Base-by-base conservation (phyloP, 441 rosid genomes). In the Aleurites moluccanus region DNA sequence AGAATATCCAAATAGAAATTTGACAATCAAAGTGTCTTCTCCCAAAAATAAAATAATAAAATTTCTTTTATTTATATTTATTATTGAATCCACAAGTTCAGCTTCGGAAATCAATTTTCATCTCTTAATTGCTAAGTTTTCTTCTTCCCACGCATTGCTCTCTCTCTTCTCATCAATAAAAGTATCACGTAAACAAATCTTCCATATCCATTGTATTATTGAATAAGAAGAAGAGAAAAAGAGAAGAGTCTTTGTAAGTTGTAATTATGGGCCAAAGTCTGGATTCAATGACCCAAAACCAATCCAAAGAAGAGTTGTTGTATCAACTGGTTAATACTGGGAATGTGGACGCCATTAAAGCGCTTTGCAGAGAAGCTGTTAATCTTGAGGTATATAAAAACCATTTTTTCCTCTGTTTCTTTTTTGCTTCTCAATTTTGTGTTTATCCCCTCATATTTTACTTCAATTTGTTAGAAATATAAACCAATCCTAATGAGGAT, bases 291-390 rank as follows among this genome's bases (percentile, higher is more conserved):
- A 75, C 80, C 42, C 87, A 77, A 69, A 79, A 69, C 53, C 85
- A 81, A 77, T 85, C 93, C 56, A 86, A 84, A 75, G 93, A 80
- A 60, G 87, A 86, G 75, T 30, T 84, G 77, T 77, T 89, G 28
- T 73, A 80, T 69, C 85, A 84, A 47, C 73, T 82, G 30, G 88
- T 84, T 38, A 59, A 10, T 28, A 21, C 83, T 73, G 85, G 83
- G 53, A 79, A 89, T 70, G 71, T 73, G 10, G 86, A 88, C 15
- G 88, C 81, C 76, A 82, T 86, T 75, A 85, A 57, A 80, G 74
- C 81, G 69, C 88, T 89, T 50, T 61, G 83, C 83, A 73, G 78
- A 42, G 85, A 82, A 72, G 87, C 83, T 70, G 88, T 84, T 63
- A 75, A 55, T 35, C 86, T 89, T 57, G 93, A 89, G 93, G 91